Conservation (phyloP, 805 yeast genomes). For the Wickerhamiella australiensis region DNA sequence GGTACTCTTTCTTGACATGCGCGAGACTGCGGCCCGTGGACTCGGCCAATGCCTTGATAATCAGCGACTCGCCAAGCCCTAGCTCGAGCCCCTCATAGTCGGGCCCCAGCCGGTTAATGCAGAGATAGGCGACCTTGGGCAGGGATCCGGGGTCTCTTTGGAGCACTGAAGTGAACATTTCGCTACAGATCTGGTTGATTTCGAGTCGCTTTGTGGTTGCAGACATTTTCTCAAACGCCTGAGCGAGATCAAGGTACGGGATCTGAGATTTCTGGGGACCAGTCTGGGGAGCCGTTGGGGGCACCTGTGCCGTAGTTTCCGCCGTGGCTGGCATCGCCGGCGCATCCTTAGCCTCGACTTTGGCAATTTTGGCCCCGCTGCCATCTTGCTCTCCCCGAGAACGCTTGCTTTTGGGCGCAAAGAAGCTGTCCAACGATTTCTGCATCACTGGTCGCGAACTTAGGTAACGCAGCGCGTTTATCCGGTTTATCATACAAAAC, state of each 20-base stretch:
- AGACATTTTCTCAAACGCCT: conserved; percentile 67
- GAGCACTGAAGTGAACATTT: conserved; percentile 56
- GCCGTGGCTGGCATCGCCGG: too few relatives aligned
- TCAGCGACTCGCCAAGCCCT: conserved; percentile 82
- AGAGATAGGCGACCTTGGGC: conserved; percentile 64
- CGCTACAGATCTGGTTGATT: conserved; percentile 62
- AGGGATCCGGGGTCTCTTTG: conserved; percentile 42
- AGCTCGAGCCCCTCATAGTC: conserved; percentile 91
- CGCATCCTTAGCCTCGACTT: neutral
- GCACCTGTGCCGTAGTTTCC: too few relatives aligned
- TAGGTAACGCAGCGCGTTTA: conserved; percentile 1
- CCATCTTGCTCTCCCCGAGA: neutral
- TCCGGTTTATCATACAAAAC: neutral
- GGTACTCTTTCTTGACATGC: conserved; percentile 62
- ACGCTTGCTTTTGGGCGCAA: conserved; percentile 11
- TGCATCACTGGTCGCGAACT: conserved; percentile 17
- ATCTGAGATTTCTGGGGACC: conserved; percentile 17
- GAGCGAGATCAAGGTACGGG: conserved; percentile 37
- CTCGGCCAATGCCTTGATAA: conserved; percentile 80
- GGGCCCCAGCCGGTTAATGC: conserved; percentile 84
- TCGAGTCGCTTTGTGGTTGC: conserved; percentile 71
- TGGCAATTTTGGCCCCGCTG: neutral
- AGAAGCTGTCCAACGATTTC: conserved; percentile 21
- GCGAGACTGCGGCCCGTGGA: conserved; percentile 71
- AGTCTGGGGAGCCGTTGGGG: neutral